These are phyloP conservation scores for Penicillium sclerotigenum DNA, from an alignment of 2,329 filamentous ascomycete genomes.

Conservation along the genomic window DNA sequence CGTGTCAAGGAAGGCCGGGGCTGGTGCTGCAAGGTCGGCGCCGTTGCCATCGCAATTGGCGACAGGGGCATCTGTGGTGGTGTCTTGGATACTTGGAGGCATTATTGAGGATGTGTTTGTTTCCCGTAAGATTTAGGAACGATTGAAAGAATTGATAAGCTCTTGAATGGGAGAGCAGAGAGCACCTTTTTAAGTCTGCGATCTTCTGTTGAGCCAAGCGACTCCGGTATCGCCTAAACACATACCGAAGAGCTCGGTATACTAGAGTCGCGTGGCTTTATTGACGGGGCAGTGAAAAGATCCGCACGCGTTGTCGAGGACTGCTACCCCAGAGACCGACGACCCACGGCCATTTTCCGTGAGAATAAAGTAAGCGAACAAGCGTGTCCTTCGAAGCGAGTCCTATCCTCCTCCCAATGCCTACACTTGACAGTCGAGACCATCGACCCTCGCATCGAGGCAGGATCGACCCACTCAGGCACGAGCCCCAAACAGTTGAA, in stretches of 20 bases:
- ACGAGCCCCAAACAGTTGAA: background rate
- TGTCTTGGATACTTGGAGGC: background rate
- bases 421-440: background rate
- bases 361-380: background rate
- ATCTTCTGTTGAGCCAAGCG: background rate
- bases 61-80: background rate
- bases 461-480: background rate
- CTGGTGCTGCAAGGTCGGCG: background rate
- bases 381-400: background rate
- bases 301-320: background rate
- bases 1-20: background rate
- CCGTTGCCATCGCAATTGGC: too few relatives aligned
- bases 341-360: background rate
- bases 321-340: background rate
- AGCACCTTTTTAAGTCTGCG: background rate
- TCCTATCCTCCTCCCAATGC: background rate
- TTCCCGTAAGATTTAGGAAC: background rate
- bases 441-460: background rate
- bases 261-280: background rate
- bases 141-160: background rate
- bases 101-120: background rate
- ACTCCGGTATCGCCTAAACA: background rate
- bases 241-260: background rate
- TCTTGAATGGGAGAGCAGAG: background rate
- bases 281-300: background rate